Conservation (phyloP, 495 filamentous ascomycete species). For the Darksidea phi region DNA sequence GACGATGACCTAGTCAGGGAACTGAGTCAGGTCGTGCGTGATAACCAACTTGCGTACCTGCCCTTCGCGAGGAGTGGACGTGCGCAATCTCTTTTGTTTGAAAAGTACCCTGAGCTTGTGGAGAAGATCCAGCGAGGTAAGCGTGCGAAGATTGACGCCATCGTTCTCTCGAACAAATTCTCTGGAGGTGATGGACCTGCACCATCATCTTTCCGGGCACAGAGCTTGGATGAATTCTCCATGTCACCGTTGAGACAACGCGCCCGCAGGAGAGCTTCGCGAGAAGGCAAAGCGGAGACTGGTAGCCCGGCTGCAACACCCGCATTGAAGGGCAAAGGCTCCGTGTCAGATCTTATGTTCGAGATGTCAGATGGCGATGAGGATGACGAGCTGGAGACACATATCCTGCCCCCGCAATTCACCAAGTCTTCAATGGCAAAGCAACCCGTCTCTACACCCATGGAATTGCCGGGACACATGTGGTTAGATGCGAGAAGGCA, state of each 20-base stretch:
- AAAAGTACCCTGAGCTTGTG: constrained; percentile 67
- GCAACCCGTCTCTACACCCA: constrained; percentile 7
- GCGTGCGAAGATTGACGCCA: constrained; percentile 57
- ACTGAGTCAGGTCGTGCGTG: constrained; percentile 72
- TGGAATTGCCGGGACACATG: constrained; percentile 21
- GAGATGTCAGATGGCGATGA: constrained; percentile 83
- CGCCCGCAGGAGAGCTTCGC: constrained; percentile 50
- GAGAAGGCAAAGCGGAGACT: constrained; percentile 45
- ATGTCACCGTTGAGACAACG: constrained; percentile 58
- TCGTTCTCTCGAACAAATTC: constrained; percentile 58
- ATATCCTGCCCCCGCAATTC: constrained; percentile 5
- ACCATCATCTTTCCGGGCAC: constrained; percentile 49
- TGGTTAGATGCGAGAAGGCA: constrained; percentile 23
- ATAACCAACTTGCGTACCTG: constrained; percentile 73
- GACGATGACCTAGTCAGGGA: constrained; percentile 77
- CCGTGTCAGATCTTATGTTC: constrained; percentile 79
- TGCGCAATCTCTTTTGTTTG: constrained; percentile 66
- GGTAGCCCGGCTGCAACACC: constrained; percentile 49
- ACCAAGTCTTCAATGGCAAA: neutral
- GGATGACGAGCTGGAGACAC: neutral
- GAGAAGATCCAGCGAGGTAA: constrained; percentile 54
- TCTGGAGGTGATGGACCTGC: constrained; percentile 59
- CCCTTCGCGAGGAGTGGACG: constrained; percentile 74
- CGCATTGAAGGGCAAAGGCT: constrained; percentile 61
- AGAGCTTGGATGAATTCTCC: constrained; percentile 57